These are phyloP conservation scores for Malus orientalis DNA, from an alignment of 306 rosid species.

Conservation along the genomic window DNA sequence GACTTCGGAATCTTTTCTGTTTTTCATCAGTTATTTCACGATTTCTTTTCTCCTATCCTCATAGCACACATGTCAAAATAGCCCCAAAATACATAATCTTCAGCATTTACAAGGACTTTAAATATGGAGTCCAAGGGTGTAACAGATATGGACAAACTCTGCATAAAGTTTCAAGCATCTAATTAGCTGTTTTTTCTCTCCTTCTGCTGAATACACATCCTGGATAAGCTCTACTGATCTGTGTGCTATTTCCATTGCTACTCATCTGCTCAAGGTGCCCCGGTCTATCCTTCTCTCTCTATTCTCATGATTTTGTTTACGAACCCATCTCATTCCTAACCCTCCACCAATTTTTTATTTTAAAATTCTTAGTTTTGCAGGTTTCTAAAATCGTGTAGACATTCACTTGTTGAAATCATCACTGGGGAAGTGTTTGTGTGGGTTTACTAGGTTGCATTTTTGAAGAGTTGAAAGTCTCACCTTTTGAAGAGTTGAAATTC, in stretches of 20 bases:
- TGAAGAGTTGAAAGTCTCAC: slow-evolving; percentile 24
- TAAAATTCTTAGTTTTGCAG: background rate
- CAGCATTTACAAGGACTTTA: background rate
- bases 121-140: background rate
- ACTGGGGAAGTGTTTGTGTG: slow-evolving; percentile 15
- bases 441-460: slow-evolving; percentile 19
- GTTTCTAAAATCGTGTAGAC: background rate
- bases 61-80: slow-evolving; percentile 14
- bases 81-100: slow-evolving; percentile 1
- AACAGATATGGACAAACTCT: background rate
- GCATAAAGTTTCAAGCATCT: slow-evolving; percentile 4
- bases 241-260: background rate
- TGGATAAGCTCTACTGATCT: background rate
- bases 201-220: background rate
- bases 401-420: slow-evolving; percentile 18
- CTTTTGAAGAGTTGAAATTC: slow-evolving; percentile 22
- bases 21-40: background rate
- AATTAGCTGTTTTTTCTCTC: slow-evolving; percentile 16
- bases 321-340: slow-evolving; percentile 7
- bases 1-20: background rate
- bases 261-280: slow-evolving; percentile 6
- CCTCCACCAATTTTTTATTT: background rate
- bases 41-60: background rate
- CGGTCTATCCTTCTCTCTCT: slow-evolving; percentile 1
- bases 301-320: background rate